These are phyloP conservation scores for Syncephalastrum sp. DNA, from an alignment of 371 early-diverging fungal species.

Conservation along the genomic window DNA sequence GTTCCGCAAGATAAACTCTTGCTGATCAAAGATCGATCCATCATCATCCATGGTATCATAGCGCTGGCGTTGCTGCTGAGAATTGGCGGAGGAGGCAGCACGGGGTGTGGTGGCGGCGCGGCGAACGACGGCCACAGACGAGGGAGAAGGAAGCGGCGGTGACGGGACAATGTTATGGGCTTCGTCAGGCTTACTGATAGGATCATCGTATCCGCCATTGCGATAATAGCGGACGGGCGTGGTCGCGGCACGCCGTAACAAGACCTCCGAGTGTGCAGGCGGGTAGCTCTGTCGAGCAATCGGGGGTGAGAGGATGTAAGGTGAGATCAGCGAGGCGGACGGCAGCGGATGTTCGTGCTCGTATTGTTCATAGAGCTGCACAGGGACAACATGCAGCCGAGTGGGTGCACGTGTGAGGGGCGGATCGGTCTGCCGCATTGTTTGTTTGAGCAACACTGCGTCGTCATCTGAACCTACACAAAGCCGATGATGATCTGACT, in stretches of 20 bases:
- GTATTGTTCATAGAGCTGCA: background rate
- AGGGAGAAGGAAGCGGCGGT: too few species aligned
- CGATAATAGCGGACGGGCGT: conserved; percentile 7
- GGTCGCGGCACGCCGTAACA: conserved; percentile 16
- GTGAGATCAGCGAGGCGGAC: conserved; percentile 5
- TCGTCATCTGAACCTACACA: background rate
- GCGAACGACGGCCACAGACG: background rate
- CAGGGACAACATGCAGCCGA: background rate
- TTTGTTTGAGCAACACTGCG: background rate
- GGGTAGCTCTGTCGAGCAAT: conserved; percentile 12
- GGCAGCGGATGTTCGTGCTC: background rate
- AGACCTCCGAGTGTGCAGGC: conserved; percentile 11
- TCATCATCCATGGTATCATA: conserved; percentile 5
- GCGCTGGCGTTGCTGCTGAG: background rate
- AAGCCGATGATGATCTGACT: background rate
- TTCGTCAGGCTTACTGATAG: conserved; percentile 21
- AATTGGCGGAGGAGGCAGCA: conserved; percentile 7
- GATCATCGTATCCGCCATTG: background rate
- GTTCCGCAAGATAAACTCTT: conserved; percentile 26
- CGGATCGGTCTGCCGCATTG: background rate
- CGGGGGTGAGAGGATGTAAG: conserved; percentile 9
- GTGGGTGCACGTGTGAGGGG: background rate
- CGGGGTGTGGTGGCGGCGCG: conserved; percentile 15
- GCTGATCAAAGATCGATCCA: conserved; percentile 29
- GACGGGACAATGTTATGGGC: background rate